Evolutionary conservation across 768 basidiomycete species (phyloP).

Genomic region (Scleroderma bovista): DNA sequence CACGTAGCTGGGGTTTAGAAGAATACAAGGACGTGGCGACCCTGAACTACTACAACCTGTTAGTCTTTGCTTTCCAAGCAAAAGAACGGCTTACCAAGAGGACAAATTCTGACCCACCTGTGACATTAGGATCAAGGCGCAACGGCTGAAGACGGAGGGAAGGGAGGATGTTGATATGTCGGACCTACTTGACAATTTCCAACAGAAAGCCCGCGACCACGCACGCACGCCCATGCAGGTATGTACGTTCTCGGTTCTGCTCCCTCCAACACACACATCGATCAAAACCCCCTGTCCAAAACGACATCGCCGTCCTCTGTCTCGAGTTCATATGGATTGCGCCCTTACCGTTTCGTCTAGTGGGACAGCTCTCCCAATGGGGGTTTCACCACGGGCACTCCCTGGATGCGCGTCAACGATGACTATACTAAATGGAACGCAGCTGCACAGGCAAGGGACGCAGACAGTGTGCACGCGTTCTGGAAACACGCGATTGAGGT

Average conservation of each 20-base stretch:
- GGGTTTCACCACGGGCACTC: conserved; percentile 59
- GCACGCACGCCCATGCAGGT: conserved; percentile 67
- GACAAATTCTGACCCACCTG: not conserved
- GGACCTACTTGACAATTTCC: conserved; percentile 52
- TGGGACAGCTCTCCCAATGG: conserved; percentile 52
- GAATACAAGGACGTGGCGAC: conserved; percentile 70
- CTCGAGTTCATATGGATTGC: not conserved
- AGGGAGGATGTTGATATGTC: conserved; percentile 50
- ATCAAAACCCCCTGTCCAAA: not conserved
- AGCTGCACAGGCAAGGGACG: conserved; percentile 39
- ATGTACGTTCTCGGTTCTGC: conserved; percentile 7
- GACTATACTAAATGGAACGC: conserved; percentile 62
- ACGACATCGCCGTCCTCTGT: not conserved
- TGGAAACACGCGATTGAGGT: conserved; percentile 52
- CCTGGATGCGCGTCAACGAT: conserved; percentile 75
- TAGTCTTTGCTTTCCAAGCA: conserved; percentile 9
- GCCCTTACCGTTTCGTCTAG: conserved; percentile 26
- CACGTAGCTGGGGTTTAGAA: conserved; percentile 57
- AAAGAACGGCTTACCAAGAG: not conserved
- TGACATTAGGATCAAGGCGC: conserved; percentile 32
- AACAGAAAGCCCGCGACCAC: conserved; percentile 66
- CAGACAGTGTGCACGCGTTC: conserved; percentile 52
- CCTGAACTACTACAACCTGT: conserved; percentile 55
- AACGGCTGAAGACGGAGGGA: conserved; percentile 29
- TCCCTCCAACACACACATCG: not conserved